Evolutionary conservation across 305 asterid species (phyloP).

Genomic region (Fraxinus angustifolia): DNA sequence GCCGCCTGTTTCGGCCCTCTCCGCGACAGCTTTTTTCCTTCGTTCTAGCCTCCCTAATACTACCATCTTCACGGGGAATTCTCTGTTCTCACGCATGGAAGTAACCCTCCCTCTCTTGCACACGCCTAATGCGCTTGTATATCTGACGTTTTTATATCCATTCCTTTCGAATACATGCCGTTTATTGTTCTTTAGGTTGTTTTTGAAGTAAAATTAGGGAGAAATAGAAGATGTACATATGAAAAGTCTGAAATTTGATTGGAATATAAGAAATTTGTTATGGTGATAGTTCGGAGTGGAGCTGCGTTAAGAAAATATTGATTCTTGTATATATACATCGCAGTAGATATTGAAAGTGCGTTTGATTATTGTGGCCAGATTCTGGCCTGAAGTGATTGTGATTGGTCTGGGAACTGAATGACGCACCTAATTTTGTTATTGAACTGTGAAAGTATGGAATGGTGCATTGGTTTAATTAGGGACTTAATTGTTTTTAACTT

Average conservation of each 20-base stretch:
- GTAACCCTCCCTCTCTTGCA: constrained; percentile 23
- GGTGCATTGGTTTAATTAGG: background rate
- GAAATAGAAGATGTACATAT: background rate
- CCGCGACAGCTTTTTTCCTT: constrained; percentile 19
- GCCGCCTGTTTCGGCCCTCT: background rate
- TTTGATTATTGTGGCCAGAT: background rate
- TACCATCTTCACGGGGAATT: constrained; percentile 38
- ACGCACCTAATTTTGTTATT: background rate
- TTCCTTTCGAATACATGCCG: background rate
- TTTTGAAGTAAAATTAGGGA: background rate
- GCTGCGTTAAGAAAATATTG: background rate
- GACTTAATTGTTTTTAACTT: background rate
- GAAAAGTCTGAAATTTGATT: background rate
- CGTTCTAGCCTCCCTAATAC: constrained; percentile 12
- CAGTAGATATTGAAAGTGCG: background rate
- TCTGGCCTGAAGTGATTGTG: background rate
- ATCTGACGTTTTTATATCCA: background rate
- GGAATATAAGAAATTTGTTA: background rate
- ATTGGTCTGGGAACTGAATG: background rate
- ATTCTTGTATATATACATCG: background rate
- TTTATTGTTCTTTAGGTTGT: background rate
- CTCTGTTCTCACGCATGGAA: constrained; percentile 78
- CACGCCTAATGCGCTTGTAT: background rate
- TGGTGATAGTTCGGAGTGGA: background rate
- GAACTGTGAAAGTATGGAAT: background rate